These are phyloP conservation scores for Cucurbita argyrosperma DNA, from an alignment of 306 rosid genomes.

Conservation along the genomic window DNA sequence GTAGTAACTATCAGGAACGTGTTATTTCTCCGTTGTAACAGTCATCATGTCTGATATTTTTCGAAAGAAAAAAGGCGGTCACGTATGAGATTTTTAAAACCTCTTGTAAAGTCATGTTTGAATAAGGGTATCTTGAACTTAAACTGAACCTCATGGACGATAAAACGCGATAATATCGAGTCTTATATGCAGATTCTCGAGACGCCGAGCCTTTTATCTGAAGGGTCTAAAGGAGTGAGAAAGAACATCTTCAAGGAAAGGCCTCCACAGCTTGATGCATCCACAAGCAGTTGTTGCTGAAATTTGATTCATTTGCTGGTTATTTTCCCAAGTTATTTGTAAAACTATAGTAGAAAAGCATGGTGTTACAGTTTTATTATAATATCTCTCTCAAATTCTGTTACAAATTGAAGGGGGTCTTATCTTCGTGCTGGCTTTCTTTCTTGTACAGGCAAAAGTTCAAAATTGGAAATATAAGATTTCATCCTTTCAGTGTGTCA, in stretches of 20 bases:
- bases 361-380: neutral
- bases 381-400: neutral
- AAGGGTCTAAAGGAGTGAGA: conserved; percentile 69
- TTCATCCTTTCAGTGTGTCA: neutral
- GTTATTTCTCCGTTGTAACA: neutral
- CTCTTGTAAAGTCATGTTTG: neutral
- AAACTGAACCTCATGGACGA: neutral
- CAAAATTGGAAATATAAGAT: neutral
- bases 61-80: neutral
- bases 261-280: conserved; percentile 37
- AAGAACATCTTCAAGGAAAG: conserved; percentile 75
- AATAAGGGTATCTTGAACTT: neutral
- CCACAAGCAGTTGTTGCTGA: conserved; percentile 83
- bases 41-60: neutral
- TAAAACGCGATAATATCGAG: neutral
- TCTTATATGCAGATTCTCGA: conserved; percentile 58
- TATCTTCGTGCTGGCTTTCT: conserved; percentile 1
- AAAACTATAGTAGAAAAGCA: neutral
- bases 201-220: conserved; percentile 83
- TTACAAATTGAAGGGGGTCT: neutral
- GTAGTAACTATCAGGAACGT: neutral
- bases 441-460: conserved; percentile 3
- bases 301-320: conserved; percentile 1
- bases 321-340: neutral
- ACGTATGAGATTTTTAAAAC: neutral